phyloP scores from a whole-genome alignment of 2,329 filamentous ascomycete genomes.

The Phyllosticta citribraziliensis region DNA sequence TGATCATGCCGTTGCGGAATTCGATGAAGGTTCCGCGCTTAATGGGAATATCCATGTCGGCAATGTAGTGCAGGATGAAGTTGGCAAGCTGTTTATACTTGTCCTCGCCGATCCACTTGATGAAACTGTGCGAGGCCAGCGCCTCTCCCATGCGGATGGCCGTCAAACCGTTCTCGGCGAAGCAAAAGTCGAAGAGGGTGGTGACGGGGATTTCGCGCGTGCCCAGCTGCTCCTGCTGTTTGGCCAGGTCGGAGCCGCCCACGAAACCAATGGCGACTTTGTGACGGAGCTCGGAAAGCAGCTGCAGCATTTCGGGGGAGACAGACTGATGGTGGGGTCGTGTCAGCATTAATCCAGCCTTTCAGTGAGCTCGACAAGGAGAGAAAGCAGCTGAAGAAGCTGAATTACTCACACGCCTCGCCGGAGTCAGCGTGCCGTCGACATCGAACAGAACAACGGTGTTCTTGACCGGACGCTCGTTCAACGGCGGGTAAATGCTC shows the following conservation, averaged over 20 bases:
- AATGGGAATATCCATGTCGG: constrained; percentile 72
- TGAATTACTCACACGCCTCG: constrained; percentile 54
- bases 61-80: constrained; percentile 72
- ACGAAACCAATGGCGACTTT: constrained; percentile 87
- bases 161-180: constrained; percentile 91
- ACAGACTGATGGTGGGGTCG: constrained; percentile 43
- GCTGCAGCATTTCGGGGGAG: constrained; percentile 70
- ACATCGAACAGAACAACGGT: constrained; percentile 96
- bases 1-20: constrained; percentile 89
- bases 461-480: constrained; percentile 78
- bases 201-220: constrained; percentile 59
- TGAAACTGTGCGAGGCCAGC: constrained; percentile 76
- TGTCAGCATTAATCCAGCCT: background rate
- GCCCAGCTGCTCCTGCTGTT: constrained; percentile 95
- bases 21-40: constrained; percentile 80
- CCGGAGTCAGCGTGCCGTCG: constrained; percentile 79
- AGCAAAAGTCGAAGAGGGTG: constrained; percentile 92
- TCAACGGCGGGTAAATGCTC: constrained; percentile 59
- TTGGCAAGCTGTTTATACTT: constrained; percentile 69
- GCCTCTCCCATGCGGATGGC: constrained; percentile 74
- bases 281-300: constrained; percentile 71
- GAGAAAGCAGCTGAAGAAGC: background rate
- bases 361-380: no score
- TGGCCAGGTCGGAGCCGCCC: constrained; percentile 80
- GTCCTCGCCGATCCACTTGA: constrained; percentile 80